These are phyloP conservation scores for Neurospora crassa DNA, from an alignment of 2,329 filamentous ascomycete species.

Conservation along the genomic window DNA sequence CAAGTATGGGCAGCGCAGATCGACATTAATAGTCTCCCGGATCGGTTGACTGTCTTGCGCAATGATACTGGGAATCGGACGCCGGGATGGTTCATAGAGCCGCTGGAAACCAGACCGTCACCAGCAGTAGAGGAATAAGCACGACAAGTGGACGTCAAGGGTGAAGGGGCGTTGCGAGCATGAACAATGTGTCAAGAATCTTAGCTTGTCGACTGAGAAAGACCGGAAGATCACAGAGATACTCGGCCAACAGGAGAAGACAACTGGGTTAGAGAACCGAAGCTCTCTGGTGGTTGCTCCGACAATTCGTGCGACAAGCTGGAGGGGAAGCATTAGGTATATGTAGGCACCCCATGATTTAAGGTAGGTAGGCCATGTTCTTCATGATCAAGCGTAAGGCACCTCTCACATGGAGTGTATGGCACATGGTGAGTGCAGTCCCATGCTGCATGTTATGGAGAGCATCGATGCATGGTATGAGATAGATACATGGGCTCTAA, in stretches of 20 bases:
- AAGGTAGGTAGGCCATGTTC: neutral
- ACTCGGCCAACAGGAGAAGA: neutral
- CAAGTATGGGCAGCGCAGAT: neutral
- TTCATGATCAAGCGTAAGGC: too few relatives aligned
- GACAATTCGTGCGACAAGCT: neutral
- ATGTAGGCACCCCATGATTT: too few relatives aligned
- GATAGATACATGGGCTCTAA: neutral
- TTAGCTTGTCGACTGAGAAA: neutral
- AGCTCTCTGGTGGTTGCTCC: neutral
- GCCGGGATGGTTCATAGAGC: neutral
- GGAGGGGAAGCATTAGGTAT: too few relatives aligned
- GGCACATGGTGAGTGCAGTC: neutral
- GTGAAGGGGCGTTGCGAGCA: neutral
- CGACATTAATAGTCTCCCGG: neutral
- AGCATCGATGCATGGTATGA: neutral
- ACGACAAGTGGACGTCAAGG: neutral
- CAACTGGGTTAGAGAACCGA: neutral
- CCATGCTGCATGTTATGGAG: neutral
- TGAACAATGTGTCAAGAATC: neutral
- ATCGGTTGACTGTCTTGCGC: neutral
- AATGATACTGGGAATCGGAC: neutral
- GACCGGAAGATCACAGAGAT: neutral
- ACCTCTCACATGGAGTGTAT: too few relatives aligned
- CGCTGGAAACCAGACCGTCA: neutral
- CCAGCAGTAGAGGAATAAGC: neutral